Evolutionary conservation across 345 rosid species (phyloP).

Genomic region (Acer yangbiense): DNA sequence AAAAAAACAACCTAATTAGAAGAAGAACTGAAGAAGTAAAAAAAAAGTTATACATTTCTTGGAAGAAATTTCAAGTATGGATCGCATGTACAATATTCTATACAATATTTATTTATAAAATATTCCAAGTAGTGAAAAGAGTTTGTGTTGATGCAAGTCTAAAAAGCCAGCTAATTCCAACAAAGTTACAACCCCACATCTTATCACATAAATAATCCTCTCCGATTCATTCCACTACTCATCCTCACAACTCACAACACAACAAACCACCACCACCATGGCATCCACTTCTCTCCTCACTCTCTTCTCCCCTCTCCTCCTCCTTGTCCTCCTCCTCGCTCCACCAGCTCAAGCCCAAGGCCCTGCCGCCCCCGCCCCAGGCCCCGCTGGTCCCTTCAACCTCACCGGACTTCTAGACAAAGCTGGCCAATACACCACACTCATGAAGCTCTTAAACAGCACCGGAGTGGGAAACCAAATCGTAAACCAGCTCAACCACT

Average conservation of each 20-base stretch:
- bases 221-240: slow-evolving; percentile 14
- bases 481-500: slow-evolving; percentile 65
- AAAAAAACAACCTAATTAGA: background rate
- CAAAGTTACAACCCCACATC: slow-evolving; percentile 26
- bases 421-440: slow-evolving; percentile 57
- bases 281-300: slow-evolving; percentile 33
- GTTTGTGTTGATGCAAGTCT: slow-evolving; percentile 1
- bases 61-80: background rate
- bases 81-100: background rate
- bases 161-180: slow-evolving; percentile 56
- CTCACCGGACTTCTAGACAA: slow-evolving; percentile 74
- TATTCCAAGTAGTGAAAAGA: background rate
- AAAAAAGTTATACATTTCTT: background rate
- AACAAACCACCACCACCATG: slow-evolving; percentile 38
- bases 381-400: slow-evolving; percentile 61
- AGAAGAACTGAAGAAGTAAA: background rate
- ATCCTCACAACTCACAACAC: slow-evolving; percentile 3
- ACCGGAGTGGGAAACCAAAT: slow-evolving; percentile 64
- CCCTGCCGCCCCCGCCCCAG: slow-evolving; percentile 54
- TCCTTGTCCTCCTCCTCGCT: slow-evolving; percentile 37
- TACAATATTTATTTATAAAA: background rate
- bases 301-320: slow-evolving; percentile 22
- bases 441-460: slow-evolving; percentile 55
- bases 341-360: slow-evolving; percentile 32
- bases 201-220: slow-evolving; percentile 33